Percentiles rank a stretch among this genome's conserved stretches.
Conservation (phyloP, 2,329 filamentous ascomycete species). For the Botryosphaeria dothidea region DNA sequence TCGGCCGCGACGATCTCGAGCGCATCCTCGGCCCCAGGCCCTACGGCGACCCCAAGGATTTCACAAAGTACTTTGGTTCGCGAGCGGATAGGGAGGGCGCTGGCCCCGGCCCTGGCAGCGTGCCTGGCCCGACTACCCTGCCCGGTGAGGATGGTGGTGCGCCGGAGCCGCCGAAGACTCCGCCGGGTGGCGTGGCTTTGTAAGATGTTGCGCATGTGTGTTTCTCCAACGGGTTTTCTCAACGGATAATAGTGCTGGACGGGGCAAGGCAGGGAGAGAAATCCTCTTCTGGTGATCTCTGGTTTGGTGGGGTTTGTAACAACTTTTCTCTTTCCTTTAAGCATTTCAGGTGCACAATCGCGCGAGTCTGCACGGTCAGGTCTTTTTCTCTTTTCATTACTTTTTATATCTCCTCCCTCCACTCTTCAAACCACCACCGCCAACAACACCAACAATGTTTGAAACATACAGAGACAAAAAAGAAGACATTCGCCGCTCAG, state of each 20-base stretch:
- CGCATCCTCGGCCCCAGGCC: constrained; percentile 81
- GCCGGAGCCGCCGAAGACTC: constrained; percentile 2
- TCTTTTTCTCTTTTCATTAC: background rate
- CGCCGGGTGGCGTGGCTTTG: constrained; percentile 1
- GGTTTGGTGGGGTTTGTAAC: background rate
- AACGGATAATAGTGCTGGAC: background rate
- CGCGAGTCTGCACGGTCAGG: background rate
- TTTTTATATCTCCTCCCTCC: background rate
- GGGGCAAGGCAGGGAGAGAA: background rate
- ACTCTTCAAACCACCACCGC: background rate
- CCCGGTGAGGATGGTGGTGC: constrained; percentile 14
- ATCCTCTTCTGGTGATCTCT: background rate
- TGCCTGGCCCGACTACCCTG: background rate
- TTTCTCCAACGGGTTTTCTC: too few species aligned
- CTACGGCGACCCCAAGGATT: constrained; percentile 83
- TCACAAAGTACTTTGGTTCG: constrained; percentile 82
- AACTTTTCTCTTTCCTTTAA: background rate
- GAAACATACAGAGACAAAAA: too few species aligned
- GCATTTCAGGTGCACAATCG: background rate
- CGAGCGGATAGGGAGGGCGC: constrained; percentile 30
- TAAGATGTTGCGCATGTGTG: background rate
- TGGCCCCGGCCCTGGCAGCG: background rate
- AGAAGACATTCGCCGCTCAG: background rate
- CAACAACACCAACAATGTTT: background rate
- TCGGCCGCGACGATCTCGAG: constrained; percentile 89